These are phyloP conservation scores for Heterobasidion irregulare DNA, from an alignment of 1,284 basidiomycete species.

Conservation along the genomic window DNA sequence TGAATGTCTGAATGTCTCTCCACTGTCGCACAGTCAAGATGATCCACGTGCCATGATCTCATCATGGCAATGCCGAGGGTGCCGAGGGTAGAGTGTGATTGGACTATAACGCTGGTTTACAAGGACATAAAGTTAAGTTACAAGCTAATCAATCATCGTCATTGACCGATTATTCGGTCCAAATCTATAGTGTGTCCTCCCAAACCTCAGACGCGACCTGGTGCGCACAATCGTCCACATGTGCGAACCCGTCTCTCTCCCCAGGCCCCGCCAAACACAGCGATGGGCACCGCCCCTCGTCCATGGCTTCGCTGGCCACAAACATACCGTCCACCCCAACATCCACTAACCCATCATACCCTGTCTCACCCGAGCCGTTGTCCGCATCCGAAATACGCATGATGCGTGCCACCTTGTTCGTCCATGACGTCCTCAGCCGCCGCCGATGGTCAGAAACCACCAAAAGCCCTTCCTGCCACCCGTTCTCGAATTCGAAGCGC, in stretches of 20 bases:
- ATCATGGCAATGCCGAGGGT: neutral
- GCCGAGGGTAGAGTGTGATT: too few relatives aligned
- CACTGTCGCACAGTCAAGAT: neutral
- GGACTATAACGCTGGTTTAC: too few relatives aligned
- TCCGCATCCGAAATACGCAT: conserved; percentile 26
- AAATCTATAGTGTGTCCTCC: conserved; percentile 18
- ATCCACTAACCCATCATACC: conserved; percentile 39
- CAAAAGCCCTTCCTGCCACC: conserved; percentile 48
- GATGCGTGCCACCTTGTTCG: conserved; percentile 31
- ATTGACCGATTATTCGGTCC: too few relatives aligned
- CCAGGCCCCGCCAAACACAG: conserved; percentile 38
- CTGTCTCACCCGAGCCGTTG: conserved; percentile 21
- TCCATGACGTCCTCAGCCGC: conserved; percentile 27
- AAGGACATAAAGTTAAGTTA: too few relatives aligned
- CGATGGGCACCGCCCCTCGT: conserved; percentile 24
- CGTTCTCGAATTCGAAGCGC: conserved; percentile 42
- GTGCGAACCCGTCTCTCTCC: conserved; percentile 11
- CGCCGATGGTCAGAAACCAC: conserved; percentile 27
- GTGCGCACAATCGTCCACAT: conserved; percentile 23
- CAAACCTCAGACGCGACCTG: conserved; percentile 19
- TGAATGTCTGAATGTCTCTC: too few relatives aligned
- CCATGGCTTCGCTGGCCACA: neutral
- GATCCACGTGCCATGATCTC: neutral
- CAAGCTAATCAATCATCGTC: too few relatives aligned
- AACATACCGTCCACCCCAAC: conserved; percentile 23